phyloP scores from a whole-genome alignment of 2,329 filamentous ascomycete species.

The Aspergillus floridensis region DNA sequence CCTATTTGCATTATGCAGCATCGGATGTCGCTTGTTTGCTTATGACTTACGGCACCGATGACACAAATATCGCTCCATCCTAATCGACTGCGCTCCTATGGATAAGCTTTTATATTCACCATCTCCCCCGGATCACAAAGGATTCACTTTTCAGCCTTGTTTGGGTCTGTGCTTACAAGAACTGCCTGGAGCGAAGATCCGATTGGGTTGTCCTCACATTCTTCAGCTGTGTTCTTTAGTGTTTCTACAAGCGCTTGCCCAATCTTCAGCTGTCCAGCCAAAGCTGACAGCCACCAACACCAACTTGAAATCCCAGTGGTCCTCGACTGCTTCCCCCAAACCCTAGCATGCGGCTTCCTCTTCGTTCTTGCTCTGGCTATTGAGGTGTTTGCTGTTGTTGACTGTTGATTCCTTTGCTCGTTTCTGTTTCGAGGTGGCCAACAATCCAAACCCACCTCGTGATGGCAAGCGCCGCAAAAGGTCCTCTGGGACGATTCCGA shows the following conservation, averaged over 20 bases:
- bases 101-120: slow-evolving; percentile 9
- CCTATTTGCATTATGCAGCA: not conserved
- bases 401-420: not conserved
- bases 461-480: slow-evolving; percentile 31
- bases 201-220: not conserved
- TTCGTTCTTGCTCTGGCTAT: not conserved
- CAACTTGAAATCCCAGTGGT: not conserved
- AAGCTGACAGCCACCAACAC: not conserved
- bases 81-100: not conserved
- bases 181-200: not conserved
- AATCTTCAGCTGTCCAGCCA: not conserved
- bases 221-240: not conserved
- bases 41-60: not conserved
- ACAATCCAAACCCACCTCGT: not conserved
- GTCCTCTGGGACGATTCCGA: slow-evolving; percentile 33
- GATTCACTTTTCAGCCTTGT: not conserved
- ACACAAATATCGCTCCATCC: slow-evolving; percentile 4
- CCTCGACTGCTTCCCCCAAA: not conserved
- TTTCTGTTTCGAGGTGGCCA: not conserved
- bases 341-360: not conserved
- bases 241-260: not conserved
- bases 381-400: not conserved
- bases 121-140: not conserved
- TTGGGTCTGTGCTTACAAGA: not conserved
- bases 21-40: not conserved